Base-by-base conservation (phyloP, 1,284 basidiomycete species). In the Porphyrellus sp. region DNA sequence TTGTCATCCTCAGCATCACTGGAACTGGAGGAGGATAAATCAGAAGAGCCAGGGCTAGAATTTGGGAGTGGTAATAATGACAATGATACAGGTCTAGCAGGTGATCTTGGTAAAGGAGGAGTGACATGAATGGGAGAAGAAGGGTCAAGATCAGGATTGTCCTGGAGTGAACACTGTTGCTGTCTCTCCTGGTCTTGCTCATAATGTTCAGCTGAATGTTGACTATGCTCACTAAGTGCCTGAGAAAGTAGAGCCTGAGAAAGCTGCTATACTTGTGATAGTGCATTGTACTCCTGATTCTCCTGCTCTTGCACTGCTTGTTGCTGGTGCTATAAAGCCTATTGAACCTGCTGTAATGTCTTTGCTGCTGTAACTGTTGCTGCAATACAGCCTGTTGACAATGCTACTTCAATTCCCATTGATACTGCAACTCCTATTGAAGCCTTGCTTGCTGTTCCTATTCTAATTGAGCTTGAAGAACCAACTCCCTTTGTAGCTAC, bases 141-240 rank as follows among this genome's bases (percentile, higher is more conserved):
- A 20, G 11, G n/a, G 18, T 41, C 8, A 28, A 25, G 40, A 20
- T 21, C 18, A 30, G 27, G 18, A 41, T 8, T 28, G 5, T 41
- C 40, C 28, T 25, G n/a, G 3, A 41, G 5, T n/a, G 9, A 16
- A 6, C 31, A 12, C 5, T 43, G 15, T 5, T 43, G 28, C 12
- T 24, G 35, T 38, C 20, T 28, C 4, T 47, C 5, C 0, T 48
- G 46, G 25, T 55, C 42, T 8, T 49, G 52, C 5, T 54, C 18
- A 54, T 55, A 55, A 0, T 55, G 51, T 21, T 53, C 43, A 21
- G 18, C 51, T 42, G 38, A 54, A 3, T 8, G 8, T 5, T 45
- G 25, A 33, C 21, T 46, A 49, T 55, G 9, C 28, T 55, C 43
- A 16, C 15, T 3, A 4, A 45, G 9, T 9, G 53, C 45, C 2